Percentiles rank a stretch among this genome's conserved stretches.
phyloP scores from a whole-genome alignment of 805 yeast genomes.

The Clavispora carvajalis region DNA sequence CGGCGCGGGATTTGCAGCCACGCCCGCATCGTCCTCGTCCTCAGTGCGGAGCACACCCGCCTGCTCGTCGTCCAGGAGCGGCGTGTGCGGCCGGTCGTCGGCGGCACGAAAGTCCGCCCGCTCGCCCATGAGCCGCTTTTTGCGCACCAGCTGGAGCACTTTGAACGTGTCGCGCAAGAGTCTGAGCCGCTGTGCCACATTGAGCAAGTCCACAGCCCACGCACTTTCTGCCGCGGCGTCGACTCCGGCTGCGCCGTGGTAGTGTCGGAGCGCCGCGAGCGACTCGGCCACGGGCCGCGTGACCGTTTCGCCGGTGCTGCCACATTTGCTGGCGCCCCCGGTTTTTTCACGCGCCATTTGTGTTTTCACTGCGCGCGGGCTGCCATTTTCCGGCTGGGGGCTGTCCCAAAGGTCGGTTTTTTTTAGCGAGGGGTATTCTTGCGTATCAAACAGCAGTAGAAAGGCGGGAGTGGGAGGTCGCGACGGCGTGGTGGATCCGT shows the following conservation, averaged over 20 bases:
- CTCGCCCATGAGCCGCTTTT: slow-evolving; percentile 14
- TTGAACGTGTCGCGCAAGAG: slow-evolving; percentile 15
- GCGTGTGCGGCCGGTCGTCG: slow-evolving; percentile 4
- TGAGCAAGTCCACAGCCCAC: slow-evolving; percentile 14
- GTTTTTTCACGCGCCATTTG: neutral
- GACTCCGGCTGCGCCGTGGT: neutral
- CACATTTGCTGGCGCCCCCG: neutral
- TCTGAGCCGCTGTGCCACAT: slow-evolving; percentile 15
- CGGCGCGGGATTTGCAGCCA: slow-evolving; percentile 2
- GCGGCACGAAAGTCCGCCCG: slow-evolving; percentile 13
- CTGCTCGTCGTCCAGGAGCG: slow-evolving; percentile 13
- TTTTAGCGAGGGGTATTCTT: neutral
- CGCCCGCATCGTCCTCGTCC: slow-evolving; percentile 7
- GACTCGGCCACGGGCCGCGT: slow-evolving; percentile 11
- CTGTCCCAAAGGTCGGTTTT: neutral
- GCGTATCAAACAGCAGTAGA: neutral
- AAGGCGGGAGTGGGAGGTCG: neutral
- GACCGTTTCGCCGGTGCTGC: neutral
- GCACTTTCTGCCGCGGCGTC: slow-evolving; percentile 5
- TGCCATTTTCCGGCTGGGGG: neutral
- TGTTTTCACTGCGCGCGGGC: neutral
- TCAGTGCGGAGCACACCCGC: slow-evolving; percentile 5
- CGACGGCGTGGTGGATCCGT: neutral
- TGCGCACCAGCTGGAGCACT: slow-evolving; percentile 16
- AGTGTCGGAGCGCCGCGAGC: slow-evolving; percentile 6